Evolutionary conservation across 192 early-diverging fungal genomes (phyloP), one percentile per base, ranked within the genome.

Genomic region (Backusella psychrophila): DNA sequence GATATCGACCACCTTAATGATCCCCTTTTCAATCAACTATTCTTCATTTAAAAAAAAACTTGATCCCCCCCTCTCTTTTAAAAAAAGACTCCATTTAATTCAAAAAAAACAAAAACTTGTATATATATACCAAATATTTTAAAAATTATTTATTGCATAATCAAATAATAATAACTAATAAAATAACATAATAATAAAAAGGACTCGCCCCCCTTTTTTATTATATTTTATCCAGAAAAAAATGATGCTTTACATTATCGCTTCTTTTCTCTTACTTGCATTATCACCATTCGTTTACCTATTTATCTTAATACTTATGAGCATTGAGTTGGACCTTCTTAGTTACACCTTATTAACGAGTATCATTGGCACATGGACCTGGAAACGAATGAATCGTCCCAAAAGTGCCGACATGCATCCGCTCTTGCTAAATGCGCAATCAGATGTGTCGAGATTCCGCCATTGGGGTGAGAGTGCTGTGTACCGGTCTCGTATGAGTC

Each of bases 381-480:
- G 87, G 3, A 12, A 82, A 39, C 84, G 79, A 26, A 73, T 86
- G 21, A 65, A 75, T 21, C 80, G 72, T 38, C 75, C 79, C 31
- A 77, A 80, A 26, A 85, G 78, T 36, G 82, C 89, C 21, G 90
- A 91, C 59, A 80, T 91, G 14, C 90, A 91, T 44, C 90, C 90
- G 1, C 77, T 90, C 9, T 68, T 90, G 23, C 84, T 91, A 1
- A 76, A 84, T 38, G 73, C 86, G 19, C 90, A 91, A 66, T 81
- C 88, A 0, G 81, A 85, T 36, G 78, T 84, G 7, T 77, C 87
- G 6, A 79, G 73, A 31, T 66, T 90, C 23, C 75, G 89, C 17
- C 80, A 86, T 76, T 74, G 84, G 7, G 81, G 80, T 2, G 90
- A 91, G 63, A 83, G 87, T 5, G 83, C 82, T 14, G 80, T 90